Base-by-base conservation (phyloP, 2,329 filamentous ascomycete species). In the Pseudogymnoascus sp. region DNA sequence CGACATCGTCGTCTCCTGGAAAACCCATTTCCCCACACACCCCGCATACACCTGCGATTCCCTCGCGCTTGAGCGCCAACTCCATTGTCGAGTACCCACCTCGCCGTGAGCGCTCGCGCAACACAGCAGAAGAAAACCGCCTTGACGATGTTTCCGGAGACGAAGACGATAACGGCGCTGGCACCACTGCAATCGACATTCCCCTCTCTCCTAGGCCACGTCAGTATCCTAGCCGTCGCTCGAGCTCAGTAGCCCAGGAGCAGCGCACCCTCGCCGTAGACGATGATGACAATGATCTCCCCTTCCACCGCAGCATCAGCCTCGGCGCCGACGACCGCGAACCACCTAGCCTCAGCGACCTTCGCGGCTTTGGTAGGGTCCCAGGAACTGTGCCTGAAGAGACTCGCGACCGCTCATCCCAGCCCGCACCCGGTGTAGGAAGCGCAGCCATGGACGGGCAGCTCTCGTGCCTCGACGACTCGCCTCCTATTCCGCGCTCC, bases 21-120 rank as follows among this genome's bases (percentile, higher is more conserved):
- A 96, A 96, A 69, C 90, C 92, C 0, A 83, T 95, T 15, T 96
- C 91, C 2, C 92, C 89, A 8, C 91, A 93, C 70, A 96, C 90
- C 0, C 91, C 92, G 1, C 92, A 97, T 70, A 96, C 92, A 0
- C 94, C 94, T 3, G 92, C 92, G 9, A 91, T 97, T 29, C 93
- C 93, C 17, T 97, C 92, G 6, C 84, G 94, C n/a, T 78, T 99
- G 21, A 96, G 91, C 70, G 91, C 94, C 65, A 92, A 95, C 70
- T 94, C 90, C 59, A 90, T 94, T 63, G 85, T 86, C 44, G 88
- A 90, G 66, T 88, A 91, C 69, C 67, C 72, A 33, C 70, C 69
- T 60, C 67, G 66, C 13, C 63, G 66, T 62, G 62, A 62, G 7
- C 66, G 63, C 60, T 62, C 64, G 36, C 66, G 65, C 11, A 68